These are phyloP conservation scores for Fusarium sarcochroum DNA, from an alignment of 2,329 filamentous ascomycete genomes.

Conservation along the genomic window DNA sequence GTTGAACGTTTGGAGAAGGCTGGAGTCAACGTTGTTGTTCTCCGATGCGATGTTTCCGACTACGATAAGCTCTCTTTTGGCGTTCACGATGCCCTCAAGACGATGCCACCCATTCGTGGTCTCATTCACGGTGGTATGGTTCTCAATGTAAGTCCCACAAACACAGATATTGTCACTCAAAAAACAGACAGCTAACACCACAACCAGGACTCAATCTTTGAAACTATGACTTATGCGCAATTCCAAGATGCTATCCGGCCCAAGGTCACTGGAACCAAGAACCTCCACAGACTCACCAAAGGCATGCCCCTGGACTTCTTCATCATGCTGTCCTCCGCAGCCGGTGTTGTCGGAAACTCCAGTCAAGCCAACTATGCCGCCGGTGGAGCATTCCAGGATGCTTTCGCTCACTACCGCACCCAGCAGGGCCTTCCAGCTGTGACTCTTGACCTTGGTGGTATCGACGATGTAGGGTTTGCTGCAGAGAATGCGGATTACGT, in stretches of 20 bases:
- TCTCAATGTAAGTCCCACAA: background rate
- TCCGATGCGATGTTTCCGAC: background rate
- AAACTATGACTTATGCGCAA: constrained; percentile 1
- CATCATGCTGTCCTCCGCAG: constrained; percentile 11
- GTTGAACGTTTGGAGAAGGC: background rate
- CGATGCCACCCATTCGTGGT: constrained; percentile 5
- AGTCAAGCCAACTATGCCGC: constrained; percentile 13
- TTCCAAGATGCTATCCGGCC: constrained; percentile 7
- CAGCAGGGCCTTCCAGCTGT: background rate
- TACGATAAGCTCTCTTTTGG: background rate
- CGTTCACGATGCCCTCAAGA: background rate
- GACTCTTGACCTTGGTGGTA: constrained; percentile 3
- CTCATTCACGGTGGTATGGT: constrained; percentile 4
- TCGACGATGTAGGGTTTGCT: constrained; percentile 5
- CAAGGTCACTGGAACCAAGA: constrained; percentile 8
- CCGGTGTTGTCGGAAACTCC: background rate
- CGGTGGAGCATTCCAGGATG: constrained; percentile 7
- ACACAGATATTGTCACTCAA: no score
- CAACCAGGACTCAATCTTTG: constrained; percentile 5
- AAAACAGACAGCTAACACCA: no score
- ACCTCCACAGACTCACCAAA: constrained; percentile 4
- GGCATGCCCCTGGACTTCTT: constrained; percentile 9
- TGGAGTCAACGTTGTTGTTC: background rate
- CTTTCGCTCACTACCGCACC: constrained; percentile 8
- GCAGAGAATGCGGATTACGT: constrained; percentile 7